Base-by-base conservation (phyloP, 805 yeast species). In the Cyberlindnera nakhonratchasimensis region DNA sequence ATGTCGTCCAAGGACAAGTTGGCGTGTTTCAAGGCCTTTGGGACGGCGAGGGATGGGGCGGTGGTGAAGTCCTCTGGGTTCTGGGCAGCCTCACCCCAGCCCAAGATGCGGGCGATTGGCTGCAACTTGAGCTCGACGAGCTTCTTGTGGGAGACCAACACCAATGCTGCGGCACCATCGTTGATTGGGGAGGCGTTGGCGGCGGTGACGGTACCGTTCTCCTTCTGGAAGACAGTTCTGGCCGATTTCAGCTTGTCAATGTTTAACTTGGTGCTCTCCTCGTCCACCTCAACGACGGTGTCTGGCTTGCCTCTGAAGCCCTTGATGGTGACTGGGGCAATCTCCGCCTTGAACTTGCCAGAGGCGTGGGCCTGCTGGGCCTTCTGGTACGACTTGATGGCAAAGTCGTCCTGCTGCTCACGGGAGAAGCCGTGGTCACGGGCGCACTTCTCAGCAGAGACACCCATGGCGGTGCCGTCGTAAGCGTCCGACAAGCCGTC, bases 21-120 rank as follows among this genome's bases (percentile, higher is more conserved):
- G 31, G 97, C 96, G 59, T 82, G 93, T 67, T 87, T 84, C 59
- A 93, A 74, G 29, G 97, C 98, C 75, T 90, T 91, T 69, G 96
- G 96, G 57, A 91, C 80, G 40, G 99, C 96, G 61, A 89, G 72
- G 26, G 96, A 70, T 52, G 99, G 99, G 23, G 98, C 89, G 67
- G 93, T 85, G 42, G 99, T 91, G 76, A 93, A 93, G 70, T 90
- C 95, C 56, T 84, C 77, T 52, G 99, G 99, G 33, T 80, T 80
- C 65, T 88, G 90, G 43, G 95, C 99, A 59, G 98, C 98, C 65
- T 93, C 99, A 68, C 96, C 99, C 96, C 96, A 91, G 47, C 96
- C 95, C 40, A 77, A 63, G 57, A 93, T 82, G 65, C 80, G 80
- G 47, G 96, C 98, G 49, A 93, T 64, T 51, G 99, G 99, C 63